Base-by-base conservation (phyloP, 2,329 filamentous ascomycete species). In the Pseudopithomyces maydicus region DNA sequence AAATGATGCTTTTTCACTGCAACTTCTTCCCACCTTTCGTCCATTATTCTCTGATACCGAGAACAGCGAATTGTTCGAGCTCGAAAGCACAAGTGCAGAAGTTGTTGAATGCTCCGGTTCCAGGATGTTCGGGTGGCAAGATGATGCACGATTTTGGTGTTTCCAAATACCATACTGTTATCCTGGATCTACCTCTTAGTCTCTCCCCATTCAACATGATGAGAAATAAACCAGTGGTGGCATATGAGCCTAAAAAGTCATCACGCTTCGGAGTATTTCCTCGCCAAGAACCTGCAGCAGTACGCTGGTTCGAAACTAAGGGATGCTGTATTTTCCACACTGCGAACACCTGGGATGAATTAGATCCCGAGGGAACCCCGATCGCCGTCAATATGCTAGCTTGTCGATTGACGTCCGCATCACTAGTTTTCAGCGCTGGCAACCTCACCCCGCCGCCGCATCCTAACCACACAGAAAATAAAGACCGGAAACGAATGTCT, bases 141-240 rank as follows among this genome's bases (percentile, higher is more conserved):
- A 88, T 91, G 82, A 91, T 91, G 87, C 89, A 91, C 67, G 88
- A 91, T 69, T 91, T 90, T 72, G 88, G 88, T 14, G 88, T 88
- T 1, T 89, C 88, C 1, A 79, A 76, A 5, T 72, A 68, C 5
- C 82, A 90, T 64, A 89, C 88, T 0, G 76, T 90, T 36, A 89
- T 91, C 54, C 82, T 91, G 74, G 88, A 91, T 65, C 78, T 90
- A 10, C 89, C 89, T 0, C 77, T 91, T 0, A 85, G 84, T 0
- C 77, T 91, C 1, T 84, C 90, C 56, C 87, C 88, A 0, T 68
- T 85, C 39, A 89, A 89, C 56, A 77, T 87, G 26, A 67, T 82
- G 1, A 83, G 77, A 55, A 84, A 84, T 58, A 78, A 79, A 46
- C 83, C 85, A 2, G 81, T 85, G 0, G 80, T 90, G 1, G 78